Conservation (phyloP, 164 flowering plant species). For the Protea cynaroides region DNA sequence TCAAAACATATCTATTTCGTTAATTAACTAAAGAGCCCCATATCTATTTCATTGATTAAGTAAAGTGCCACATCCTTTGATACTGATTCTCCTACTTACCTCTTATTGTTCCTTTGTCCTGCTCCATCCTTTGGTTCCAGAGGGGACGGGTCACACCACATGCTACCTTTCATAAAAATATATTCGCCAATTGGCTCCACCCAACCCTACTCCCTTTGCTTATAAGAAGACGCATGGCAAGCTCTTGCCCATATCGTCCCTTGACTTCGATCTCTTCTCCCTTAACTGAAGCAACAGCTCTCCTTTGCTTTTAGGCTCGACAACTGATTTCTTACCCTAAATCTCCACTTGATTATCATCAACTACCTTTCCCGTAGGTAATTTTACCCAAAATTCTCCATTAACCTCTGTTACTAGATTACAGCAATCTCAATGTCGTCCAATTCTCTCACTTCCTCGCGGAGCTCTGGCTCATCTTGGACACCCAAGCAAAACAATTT, state of each 20-base stretch:
- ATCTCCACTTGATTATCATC: too few relatives aligned
- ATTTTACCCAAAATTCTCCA: too few relatives aligned
- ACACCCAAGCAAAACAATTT: conserved; percentile 34
- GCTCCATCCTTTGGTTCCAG: background rate
- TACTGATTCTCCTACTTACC: conserved; percentile 17
- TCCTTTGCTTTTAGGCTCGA: too few relatives aligned
- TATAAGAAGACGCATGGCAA: conserved; percentile 20
- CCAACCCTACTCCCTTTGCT: conserved; percentile 1
- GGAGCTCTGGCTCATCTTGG: conserved; percentile 24
- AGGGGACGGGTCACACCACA: background rate
- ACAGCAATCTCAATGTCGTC: conserved; percentile 25
- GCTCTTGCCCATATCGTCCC: conserved; percentile 16
- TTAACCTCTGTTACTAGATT: too few relatives aligned
- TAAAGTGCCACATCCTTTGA: too few relatives aligned
- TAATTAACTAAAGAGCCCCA: conserved; percentile 6
- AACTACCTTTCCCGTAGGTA: too few relatives aligned
- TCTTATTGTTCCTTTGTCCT: background rate
- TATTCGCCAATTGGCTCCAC: conserved; percentile 25
- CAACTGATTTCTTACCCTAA: too few relatives aligned
- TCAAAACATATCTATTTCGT: too few relatives aligned
- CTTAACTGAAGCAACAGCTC: conserved; percentile 9
- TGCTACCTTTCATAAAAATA: background rate
- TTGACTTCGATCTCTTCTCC: conserved; percentile 11
- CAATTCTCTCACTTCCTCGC: conserved; percentile 18
- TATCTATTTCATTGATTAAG: too few relatives aligned